A percentile compares a stretch with the other conserved stretches of the same genome.
phyloP scores from a whole-genome alignment of 1,284 basidiomycete species.

The Pyrrhoderma noxium region DNA sequence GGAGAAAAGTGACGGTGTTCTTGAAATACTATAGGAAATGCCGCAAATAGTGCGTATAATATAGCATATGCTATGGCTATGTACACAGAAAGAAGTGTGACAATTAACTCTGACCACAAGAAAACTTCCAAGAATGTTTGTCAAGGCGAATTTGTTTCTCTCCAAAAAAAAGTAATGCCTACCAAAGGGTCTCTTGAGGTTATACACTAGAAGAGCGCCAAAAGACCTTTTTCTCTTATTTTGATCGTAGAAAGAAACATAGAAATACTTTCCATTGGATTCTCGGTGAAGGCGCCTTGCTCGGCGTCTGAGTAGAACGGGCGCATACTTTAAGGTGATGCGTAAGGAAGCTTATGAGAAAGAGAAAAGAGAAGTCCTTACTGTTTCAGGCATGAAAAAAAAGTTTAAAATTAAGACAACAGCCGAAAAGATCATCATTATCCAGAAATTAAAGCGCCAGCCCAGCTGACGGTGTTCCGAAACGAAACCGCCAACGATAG shows the following conservation, averaged over 20 bases:
- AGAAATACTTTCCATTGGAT: slow-evolving; percentile 36
- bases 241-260: slow-evolving; percentile 50
- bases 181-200: slow-evolving; percentile 57
- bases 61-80: slow-evolving; percentile 60
- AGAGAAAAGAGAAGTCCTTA: slow-evolving; percentile 20
- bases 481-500: slow-evolving; percentile 59
- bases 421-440: slow-evolving; percentile 53
- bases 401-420: slow-evolving; percentile 41
- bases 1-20: slow-evolving; percentile 50
- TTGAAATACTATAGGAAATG: slow-evolving; percentile 58
- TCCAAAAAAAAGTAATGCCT: slow-evolving; percentile 22
- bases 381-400: slow-evolving; percentile 45
- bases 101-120: slow-evolving; percentile 62
- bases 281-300: slow-evolving; percentile 42
- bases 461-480: slow-evolving; percentile 41
- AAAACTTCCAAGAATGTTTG: slow-evolving; percentile 38
- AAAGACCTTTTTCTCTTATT: slow-evolving; percentile 37
- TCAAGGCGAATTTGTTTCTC: slow-evolving; percentile 7
- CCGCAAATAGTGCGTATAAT: slow-evolving; percentile 51
- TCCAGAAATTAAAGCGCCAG: slow-evolving; percentile 70
- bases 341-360: neutral
- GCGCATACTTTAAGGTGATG: slow-evolving; percentile 44
- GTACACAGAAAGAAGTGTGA: slow-evolving; percentile 59
- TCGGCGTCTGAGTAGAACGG: slow-evolving; percentile 54
- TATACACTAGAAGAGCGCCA: slow-evolving; percentile 32